These are phyloP conservation scores for Coemansia javaensis DNA, from an alignment of 192 early-diverging fungal genomes.

Conservation along the genomic window DNA sequence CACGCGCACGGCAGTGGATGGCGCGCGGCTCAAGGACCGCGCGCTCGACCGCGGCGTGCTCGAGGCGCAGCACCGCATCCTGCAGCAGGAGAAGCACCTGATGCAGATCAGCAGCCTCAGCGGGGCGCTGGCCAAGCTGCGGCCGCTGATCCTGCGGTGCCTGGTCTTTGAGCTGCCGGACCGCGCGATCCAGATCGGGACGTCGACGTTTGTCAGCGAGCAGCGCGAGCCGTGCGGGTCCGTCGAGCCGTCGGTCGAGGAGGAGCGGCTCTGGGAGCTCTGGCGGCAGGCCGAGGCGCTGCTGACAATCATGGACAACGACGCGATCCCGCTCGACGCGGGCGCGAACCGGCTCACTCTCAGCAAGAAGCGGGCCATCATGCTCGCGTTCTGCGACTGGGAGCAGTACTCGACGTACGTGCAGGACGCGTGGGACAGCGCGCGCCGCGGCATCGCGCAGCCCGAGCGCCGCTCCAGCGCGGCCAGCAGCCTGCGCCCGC, in stretches of 20 bases:
- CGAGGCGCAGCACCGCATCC: conserved; percentile 45
- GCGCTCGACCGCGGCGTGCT: conserved; percentile 48
- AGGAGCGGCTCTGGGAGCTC: conserved; percentile 52
- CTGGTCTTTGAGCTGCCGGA: conserved; percentile 50
- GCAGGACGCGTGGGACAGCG: conserved; percentile 50
- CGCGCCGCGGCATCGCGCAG: conserved; percentile 37
- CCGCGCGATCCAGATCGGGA: conserved; percentile 43
- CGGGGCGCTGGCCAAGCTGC: conserved; percentile 32
- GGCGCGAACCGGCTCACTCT: conserved; percentile 37
- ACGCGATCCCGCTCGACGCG: conserved; percentile 31
- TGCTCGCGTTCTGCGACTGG: conserved; percentile 53
- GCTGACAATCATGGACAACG: conserved; percentile 51
- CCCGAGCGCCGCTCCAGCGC: conserved; percentile 23
- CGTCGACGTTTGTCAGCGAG: conserved; percentile 35
- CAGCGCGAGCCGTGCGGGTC: conserved; percentile 43
- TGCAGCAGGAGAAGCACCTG: conserved; percentile 46
- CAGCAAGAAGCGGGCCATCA: conserved; percentile 52
- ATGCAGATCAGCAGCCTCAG: conserved; percentile 46
- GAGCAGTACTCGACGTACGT: conserved; percentile 52
- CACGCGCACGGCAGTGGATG: conserved; percentile 22
- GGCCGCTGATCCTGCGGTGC: conserved; percentile 46
- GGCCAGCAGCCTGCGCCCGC: conserved; percentile 11
- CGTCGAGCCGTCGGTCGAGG: conserved; percentile 46
- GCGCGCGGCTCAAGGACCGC: conserved; percentile 44
- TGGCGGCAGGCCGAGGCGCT: conserved; percentile 51